A percentile compares a stretch with the other conserved stretches of the same genome.
phyloP scores from a whole-genome alignment of 2,329 filamentous ascomycete species.

The Xylaria sp. region DNA sequence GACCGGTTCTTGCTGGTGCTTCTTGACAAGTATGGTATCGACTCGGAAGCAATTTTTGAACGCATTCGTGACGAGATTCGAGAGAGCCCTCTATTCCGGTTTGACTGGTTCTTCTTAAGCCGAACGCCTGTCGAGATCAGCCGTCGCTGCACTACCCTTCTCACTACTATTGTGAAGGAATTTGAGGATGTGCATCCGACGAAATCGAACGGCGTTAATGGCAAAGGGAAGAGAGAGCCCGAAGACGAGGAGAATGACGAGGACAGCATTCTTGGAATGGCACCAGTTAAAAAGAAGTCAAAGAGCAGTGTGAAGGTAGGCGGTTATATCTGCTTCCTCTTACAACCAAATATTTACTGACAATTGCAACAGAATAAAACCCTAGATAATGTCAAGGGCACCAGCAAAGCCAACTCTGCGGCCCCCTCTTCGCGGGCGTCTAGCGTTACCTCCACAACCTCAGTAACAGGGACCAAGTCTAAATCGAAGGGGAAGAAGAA shows the following conservation, averaged over 20 bases:
- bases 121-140: constrained; percentile 93
- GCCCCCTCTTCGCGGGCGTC: constrained; percentile 85
- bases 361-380: constrained; percentile 80
- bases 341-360: constrained; percentile 33
- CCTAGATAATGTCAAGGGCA: constrained; percentile 83
- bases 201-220: constrained; percentile 70
- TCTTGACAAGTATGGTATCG: constrained; percentile 90
- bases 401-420: constrained; percentile 79
- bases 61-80: constrained; percentile 97
- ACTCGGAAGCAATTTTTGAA: constrained; percentile 90
- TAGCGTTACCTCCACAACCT: constrained; percentile 83
- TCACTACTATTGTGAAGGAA: constrained; percentile 94
- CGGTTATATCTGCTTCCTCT: constrained; percentile 11
- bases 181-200: constrained; percentile 76
- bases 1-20: constrained; percentile 95
- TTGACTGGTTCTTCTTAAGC: constrained; percentile 99
- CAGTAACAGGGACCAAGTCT: constrained; percentile 58
- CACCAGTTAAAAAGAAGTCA: constrained; percentile 92
- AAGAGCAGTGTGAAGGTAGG: constrained; percentile 89
- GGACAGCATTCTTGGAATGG: constrained; percentile 80
- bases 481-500: constrained; percentile 67
- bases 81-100: constrained; percentile 92
- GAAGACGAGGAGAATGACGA: constrained; percentile 89
- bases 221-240: constrained; percentile 77
- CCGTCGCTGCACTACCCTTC: constrained; percentile 89